Base-by-base conservation (phyloP, 2,329 filamentous ascomycete genomes). In the Colletotrichum cordylinicola region DNA sequence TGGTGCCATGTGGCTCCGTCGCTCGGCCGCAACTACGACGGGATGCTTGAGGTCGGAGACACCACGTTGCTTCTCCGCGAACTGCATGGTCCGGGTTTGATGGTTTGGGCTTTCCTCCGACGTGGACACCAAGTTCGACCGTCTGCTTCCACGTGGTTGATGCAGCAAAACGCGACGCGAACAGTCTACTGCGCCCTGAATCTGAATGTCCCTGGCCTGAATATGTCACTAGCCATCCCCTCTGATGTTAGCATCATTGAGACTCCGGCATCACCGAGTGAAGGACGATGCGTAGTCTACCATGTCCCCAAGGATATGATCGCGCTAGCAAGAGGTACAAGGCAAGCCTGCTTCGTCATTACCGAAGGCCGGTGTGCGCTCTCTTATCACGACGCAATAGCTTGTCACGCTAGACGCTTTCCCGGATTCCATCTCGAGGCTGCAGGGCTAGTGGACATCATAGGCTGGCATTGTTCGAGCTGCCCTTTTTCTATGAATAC, bases 401-500 rank as follows among this genome's bases (percentile, higher is more conserved):
- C 58, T 61, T 48, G 33, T 29, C 24, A 60, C 60, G 56, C 56
- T 43, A 35, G 37, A 27, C 12, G 62, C 18, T 39, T 1, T 64
- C 13, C 61, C 61, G 43, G 15, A 27, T 33, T 6, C 15, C 56
- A 16, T 27, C 48, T 24, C n/a, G 31, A 29, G 29, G 60, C 33
- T 21, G 16, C 35, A 15, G 55, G 65, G 43, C 65, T 60, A 65
- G 58, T 39, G 31, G 61, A 74, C 70, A 74, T 61, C 74, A 74
- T 69, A 74, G 70, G 74, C 74, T 74, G 74, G 48, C 70, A 76
- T 66, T 74, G 18, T 31, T n/a, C 29, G 29, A 68, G 70, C 74
- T 69, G 74, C 74, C 70, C 24, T 48, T 74, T 52, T 74, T 76
- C 74, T 77, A 77, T 73, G 70, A 67, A 74, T 76, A 77, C 76